Base-by-base conservation (phyloP, 495 filamentous ascomycete species). In the Aspergillus olivimuriae region DNA sequence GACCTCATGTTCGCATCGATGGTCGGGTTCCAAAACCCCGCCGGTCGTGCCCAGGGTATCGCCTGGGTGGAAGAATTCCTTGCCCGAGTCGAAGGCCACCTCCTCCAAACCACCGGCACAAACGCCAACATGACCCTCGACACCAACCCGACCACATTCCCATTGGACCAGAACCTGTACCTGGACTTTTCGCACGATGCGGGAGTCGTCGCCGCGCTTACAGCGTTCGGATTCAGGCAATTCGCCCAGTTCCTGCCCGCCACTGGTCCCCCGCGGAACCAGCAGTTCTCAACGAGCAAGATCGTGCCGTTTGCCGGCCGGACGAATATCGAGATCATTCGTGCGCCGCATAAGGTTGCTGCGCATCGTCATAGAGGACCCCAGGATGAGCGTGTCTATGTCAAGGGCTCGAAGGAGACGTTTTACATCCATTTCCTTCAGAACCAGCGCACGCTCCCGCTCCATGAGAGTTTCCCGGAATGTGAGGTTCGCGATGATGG, bases 291-390 rank as follows among this genome's bases (percentile, higher is more conserved):
- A 20, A 68, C 81, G 9, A 73, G 70, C 24, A 70, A 77, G 37
- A 46, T 85, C 7, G 72, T 73, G 37, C 78, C 80, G 1, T 85
- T 84, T 48, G 80, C 63, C 4, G 78, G 72, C 4, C 62, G 80
- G 2, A 58, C 83, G 1, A 78, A 82, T 55, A 82, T 84, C 36
- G 81, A 85, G 48, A 63, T 85, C 32, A 80, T 84, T 52, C 58
- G 62, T 4, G 67, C 79, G 2, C 80, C 79, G 0, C 61, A 67
- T 12, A 72, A 76, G 11, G 58, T 83, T 2, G 45, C 53, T 12
- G 58, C 68, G 0, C 55, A 68, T n/a, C 53, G 34, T 6, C 21
- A 33, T 46, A 0, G 43, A 41, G 11, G 23, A 48, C 12, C 37
- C 26, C 12, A 44, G 3, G 10, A 30, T 0, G n/a, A n/a, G n/a